Evolutionary conservation across 2,329 filamentous ascomycete species (phyloP).

Genomic region (Neofusicoccum kwambonambiense): DNA sequence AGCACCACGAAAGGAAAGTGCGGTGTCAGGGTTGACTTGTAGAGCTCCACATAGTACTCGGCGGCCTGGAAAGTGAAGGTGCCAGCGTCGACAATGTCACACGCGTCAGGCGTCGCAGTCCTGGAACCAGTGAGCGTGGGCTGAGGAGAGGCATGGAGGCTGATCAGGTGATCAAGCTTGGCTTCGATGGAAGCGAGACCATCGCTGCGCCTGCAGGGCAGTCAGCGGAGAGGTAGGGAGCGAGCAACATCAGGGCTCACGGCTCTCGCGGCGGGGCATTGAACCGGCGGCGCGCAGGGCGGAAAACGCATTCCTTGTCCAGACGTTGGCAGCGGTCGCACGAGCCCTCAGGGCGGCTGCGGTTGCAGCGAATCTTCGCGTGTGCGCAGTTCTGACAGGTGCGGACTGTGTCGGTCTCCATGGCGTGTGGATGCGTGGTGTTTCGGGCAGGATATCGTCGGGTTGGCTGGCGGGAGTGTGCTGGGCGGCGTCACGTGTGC

Average conservation of each 20-base stretch:
- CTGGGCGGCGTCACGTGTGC: not conserved
- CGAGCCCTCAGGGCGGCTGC: slow-evolving; percentile 27
- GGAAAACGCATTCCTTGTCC: slow-evolving; percentile 37
- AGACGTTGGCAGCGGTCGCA: slow-evolving; percentile 33
- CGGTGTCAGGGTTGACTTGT: not conserved
- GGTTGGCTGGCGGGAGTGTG: not conserved
- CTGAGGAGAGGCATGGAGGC: slow-evolving; percentile 22
- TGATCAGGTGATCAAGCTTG: not conserved
- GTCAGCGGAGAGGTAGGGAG: not conserved
- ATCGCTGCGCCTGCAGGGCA: not conserved
- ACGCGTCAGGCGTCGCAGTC: not conserved
- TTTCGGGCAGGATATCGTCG: not conserved
- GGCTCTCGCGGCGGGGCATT: slow-evolving; percentile 38
- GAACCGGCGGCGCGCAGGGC: slow-evolving; percentile 35
- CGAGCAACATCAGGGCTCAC: slow-evolving; percentile 19
- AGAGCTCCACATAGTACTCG: not conserved
- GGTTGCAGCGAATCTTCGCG: slow-evolving; percentile 33
- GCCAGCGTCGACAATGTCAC: not conserved
- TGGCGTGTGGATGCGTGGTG: not conserved
- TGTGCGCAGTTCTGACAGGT: slow-evolving; percentile 35
- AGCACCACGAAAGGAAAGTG: slow-evolving; percentile 29
- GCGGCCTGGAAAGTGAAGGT: not conserved
- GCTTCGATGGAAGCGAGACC: not conserved
- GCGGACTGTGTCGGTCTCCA: not conserved
- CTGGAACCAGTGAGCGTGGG: not conserved